Base-by-base conservation (phyloP, 208 protist genomes). In the Tritrichomonas foetus region DNA sequence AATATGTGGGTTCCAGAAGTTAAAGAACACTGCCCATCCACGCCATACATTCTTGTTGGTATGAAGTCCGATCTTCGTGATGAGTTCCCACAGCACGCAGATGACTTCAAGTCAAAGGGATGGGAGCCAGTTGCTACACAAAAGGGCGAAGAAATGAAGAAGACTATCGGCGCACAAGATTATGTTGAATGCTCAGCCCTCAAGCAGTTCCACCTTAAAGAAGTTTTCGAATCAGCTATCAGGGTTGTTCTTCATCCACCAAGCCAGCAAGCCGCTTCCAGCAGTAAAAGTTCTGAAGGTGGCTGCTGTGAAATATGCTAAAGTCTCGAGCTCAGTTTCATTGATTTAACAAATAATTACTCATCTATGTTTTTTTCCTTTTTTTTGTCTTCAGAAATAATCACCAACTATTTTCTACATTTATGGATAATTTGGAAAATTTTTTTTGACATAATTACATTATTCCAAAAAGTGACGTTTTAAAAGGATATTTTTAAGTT, bases 31-130 rank as follows among this genome's bases (percentile, higher is more conserved):
- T 82, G 74, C 41, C 74, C 74, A n/a, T 8, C n/a, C 41, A 82
- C n/a, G 41, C 74, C 74, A 82, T 82, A 82, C 41, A 82, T 82
- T 41, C 41, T 82, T 20, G 74, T 82, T 30, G 74, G 74, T 53
- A 25, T 82, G 11, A 82, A 82, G 74, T 82, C 41, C 5, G 74
- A 82, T 44, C 74, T 82, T 82, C 74, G 74, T 50, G 74, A 82
- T 50, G 74, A 82, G 22, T 82, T 82, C 41, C 41, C 47, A 47
- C 41, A 82, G 41, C 74, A 36, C 74, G 74, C 74, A 49, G 74
- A 82, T 20, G 74, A 82, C 16, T 41, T 82, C 41, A 25, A 36
- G 14, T 3, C 74, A n/a, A 82, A 82, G 41, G 74, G 74, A n/a
- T 50, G 11, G n/a, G 74, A 82, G 20, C 74, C 74, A 82, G 50